Evolutionary conservation across 1,139 yeast genomes (phyloP), one percentile per base, ranked within the genome.

Genomic region (Taphrina betulina): DNA sequence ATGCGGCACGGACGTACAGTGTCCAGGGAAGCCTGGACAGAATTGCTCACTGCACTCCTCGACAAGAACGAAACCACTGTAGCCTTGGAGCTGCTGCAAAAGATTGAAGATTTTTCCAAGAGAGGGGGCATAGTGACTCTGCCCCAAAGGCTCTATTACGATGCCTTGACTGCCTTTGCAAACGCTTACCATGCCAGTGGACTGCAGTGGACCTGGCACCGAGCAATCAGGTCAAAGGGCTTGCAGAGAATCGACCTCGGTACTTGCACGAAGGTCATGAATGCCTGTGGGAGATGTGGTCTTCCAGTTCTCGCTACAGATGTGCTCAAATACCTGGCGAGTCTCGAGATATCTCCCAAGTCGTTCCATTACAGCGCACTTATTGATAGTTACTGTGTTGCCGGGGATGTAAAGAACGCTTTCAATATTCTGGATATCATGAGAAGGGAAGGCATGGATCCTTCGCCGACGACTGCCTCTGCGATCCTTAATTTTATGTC

Each of bases 331-430:
- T 34, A 40, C 35, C 33, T 53, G 40, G 31, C 53, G 2, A 17
- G 37, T 3, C 14, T n/a, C 3, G 43, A 26, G 7, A 52, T 52
- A 17, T 10, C 31, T n/a, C 24, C 34, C n/a, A 17, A 19, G 7
- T 14, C 24, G 19, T 41, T 20, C 22, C 43, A 44, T 16, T 53
- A 44, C 29, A 40, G 53, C n/a, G 17, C 35, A 20, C 40, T 53
- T 22, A 19, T 53, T 20, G 45, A 35, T 8, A 40, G 53, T 29
- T 53, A 53, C 20, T 37, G 45, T n/a, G 23, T 20, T 12, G 57
- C 57, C 8, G 57, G 57, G 10, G 57, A 53, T 26, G 44, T 42
- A 40, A 44, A 45, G 45, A 45, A 35, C 24, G 57, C 53, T 14
- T 53, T 53, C 33, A 33, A 24, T 20, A 41, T 53, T 17, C 40